Conservation (phyloP, 2,329 filamentous ascomycete genomes). For the Xylaria hypoxylon region DNA sequence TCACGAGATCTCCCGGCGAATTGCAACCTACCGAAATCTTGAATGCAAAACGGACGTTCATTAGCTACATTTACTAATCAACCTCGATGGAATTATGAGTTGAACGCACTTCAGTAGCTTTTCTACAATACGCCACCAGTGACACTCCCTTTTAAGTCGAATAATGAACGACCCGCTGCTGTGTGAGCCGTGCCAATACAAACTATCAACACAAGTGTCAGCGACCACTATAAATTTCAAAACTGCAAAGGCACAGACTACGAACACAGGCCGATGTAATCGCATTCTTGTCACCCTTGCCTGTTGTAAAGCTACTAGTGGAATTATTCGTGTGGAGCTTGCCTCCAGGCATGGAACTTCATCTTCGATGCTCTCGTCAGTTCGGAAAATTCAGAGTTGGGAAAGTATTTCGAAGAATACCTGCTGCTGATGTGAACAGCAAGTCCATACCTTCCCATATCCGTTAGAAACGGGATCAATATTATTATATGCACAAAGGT, state of each 20-base stretch:
- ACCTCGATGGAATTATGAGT: background rate
- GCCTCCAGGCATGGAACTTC: background rate
- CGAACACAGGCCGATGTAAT: background rate
- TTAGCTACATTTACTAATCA: background rate
- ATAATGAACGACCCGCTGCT: background rate
- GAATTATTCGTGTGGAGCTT: background rate
- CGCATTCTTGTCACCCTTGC: background rate
- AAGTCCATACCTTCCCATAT: no score
- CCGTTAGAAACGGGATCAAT: no score
- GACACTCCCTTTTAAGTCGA: background rate
- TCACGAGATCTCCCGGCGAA: background rate
- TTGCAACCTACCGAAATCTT: background rate
- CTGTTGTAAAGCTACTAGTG: background rate
- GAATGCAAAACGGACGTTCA: no score
- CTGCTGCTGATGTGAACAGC: no score
- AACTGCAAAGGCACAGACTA: background rate
- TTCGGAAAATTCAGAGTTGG: no score
- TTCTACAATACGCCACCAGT: background rate
- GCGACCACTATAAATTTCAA: background rate
- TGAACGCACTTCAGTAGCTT: background rate
- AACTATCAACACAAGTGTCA: background rate
- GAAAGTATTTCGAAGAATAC: no score
- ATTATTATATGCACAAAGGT: no score
- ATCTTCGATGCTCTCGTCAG: background rate
- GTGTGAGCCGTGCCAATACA: background rate